Percentiles rank a stretch among this genome's conserved stretches.
These are phyloP conservation scores for Monosporozyma servazzii DNA, from an alignment of 805 yeast species.

Conservation along the genomic window DNA sequence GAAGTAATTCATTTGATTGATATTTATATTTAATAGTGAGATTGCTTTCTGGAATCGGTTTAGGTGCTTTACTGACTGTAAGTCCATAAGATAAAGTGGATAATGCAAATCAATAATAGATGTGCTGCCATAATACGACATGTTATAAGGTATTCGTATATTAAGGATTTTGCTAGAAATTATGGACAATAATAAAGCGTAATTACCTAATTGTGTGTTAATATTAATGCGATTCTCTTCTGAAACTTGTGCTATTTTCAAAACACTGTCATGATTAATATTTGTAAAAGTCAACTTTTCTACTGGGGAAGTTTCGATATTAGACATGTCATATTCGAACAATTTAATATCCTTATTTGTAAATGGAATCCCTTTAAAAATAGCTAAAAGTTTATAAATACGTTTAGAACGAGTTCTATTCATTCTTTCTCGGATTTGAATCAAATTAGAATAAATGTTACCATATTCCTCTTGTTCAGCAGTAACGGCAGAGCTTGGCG, in stretches of 20 bases:
- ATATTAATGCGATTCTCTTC: constrained; percentile 7
- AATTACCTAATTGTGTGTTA: constrained; percentile 24
- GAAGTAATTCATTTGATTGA: constrained; percentile 23
- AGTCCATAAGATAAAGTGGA: constrained; percentile 18
- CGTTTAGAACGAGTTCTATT: not conserved
- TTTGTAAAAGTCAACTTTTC: constrained; percentile 3
- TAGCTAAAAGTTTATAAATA: constrained; percentile 6
- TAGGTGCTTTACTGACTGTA: constrained; percentile 9
- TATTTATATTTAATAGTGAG: constrained; percentile 15
- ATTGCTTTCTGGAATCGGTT: constrained; percentile 14
- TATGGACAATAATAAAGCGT: constrained; percentile 16
- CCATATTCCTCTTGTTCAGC: constrained; percentile 20
- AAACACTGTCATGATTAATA: constrained; percentile 6
- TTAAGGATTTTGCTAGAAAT: constrained; percentile 13
- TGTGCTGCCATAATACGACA: constrained; percentile 23
- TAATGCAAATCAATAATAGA: constrained; percentile 14
- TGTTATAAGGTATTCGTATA: constrained; percentile 17
- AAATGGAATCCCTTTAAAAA: constrained; percentile 8
- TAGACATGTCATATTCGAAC: not conserved
- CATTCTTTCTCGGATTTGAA: constrained; percentile 12
- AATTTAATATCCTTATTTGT: not conserved
- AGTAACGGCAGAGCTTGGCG: not conserved
- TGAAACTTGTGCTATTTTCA: constrained; percentile 5
- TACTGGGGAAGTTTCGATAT: not conserved
- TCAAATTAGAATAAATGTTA: constrained; percentile 16